phyloP scores from a whole-genome alignment of 2,329 filamentous ascomycete species.

The Chaetothyriales sp. region DNA sequence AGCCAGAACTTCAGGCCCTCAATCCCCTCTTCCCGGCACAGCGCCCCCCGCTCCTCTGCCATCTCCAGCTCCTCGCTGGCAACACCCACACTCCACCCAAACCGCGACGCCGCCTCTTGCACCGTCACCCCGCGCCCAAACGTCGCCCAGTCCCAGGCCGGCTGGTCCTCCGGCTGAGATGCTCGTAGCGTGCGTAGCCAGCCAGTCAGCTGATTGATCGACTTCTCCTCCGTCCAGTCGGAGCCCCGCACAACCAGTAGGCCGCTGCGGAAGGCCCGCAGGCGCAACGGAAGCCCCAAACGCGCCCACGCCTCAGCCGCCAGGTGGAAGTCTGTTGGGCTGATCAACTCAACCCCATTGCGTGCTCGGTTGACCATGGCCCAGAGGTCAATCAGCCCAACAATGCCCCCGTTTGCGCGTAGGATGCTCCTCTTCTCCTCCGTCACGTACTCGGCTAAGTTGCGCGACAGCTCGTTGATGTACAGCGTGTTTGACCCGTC shows the following conservation, averaged over 20 bases:
- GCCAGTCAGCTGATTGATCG: conserved; percentile 55
- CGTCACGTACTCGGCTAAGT: conserved; percentile 74
- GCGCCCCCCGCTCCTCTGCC: conserved; percentile 75
- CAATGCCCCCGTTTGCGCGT: conserved; percentile 67
- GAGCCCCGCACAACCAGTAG: conserved; percentile 83
- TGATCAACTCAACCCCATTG: conserved; percentile 86
- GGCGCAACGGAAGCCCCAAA: conserved; percentile 67
- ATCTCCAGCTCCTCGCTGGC: conserved; percentile 92
- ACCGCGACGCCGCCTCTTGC: conserved; percentile 73
- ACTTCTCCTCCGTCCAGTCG: conserved; percentile 82
- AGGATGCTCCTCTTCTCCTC: conserved; percentile 69
- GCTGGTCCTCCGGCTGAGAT: conserved; percentile 40
- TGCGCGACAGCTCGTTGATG: conserved; percentile 69
- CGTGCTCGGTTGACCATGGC: conserved; percentile 86
- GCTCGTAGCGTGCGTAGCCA: conserved; percentile 63
- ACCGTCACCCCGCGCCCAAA: conserved; percentile 81
- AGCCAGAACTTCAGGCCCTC: conserved; percentile 90
- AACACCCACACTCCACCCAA: conserved; percentile 94
- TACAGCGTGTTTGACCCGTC: conserved; percentile 68
- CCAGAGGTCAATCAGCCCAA: conserved; percentile 82
- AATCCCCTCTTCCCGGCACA: conserved; percentile 83
- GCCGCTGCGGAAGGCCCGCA: conserved; percentile 81
- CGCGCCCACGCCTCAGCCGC: conserved; percentile 79
- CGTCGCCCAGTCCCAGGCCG: conserved; percentile 57
- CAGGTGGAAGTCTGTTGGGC: conserved; percentile 79